Evolutionary conservation across 2,329 filamentous ascomycete genomes (phyloP).

Genomic region (Macrophomina phaseolina): DNA sequence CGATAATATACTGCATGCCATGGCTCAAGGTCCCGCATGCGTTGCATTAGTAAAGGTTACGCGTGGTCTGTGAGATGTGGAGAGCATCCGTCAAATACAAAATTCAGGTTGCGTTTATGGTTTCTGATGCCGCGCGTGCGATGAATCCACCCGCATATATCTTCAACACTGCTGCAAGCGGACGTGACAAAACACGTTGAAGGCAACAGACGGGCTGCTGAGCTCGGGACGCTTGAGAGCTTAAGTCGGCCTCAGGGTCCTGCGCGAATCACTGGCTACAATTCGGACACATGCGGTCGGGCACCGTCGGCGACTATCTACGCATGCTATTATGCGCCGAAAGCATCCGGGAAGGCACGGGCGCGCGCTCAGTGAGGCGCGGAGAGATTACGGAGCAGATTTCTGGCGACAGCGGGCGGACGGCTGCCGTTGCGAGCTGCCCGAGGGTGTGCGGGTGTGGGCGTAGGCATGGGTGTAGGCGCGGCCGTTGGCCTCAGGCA

Average conservation of each 20-base stretch:
- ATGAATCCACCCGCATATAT: too few relatives aligned
- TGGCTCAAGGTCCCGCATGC: neutral
- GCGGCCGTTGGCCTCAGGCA: slow-evolving; percentile 7
- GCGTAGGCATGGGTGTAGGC: neutral
- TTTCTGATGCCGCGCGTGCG: too few relatives aligned
- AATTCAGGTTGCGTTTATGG: too few relatives aligned
- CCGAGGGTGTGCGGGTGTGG: neutral
- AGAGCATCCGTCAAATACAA: too few relatives aligned
- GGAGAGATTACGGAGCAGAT: slow-evolving; percentile 7
- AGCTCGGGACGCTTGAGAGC: slow-evolving; percentile 9
- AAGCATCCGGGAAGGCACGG: neutral
- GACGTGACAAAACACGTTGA: too few relatives aligned
- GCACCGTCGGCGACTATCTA: slow-evolving; percentile 16
- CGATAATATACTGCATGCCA: neutral
- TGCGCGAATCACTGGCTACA: slow-evolving; percentile 14
- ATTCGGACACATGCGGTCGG: slow-evolving; percentile 13
- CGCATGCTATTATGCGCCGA: slow-evolving; percentile 1
- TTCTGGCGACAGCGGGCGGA: neutral
- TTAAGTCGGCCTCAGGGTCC: slow-evolving; percentile 3
- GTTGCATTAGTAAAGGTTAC: too few relatives aligned
- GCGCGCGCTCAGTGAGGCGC: neutral
- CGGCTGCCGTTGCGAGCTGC: neutral
- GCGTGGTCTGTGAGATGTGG: too few relatives aligned
- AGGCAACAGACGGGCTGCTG: neutral
- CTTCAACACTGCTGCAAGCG: too few relatives aligned